Evolutionary conservation across 2,329 filamentous ascomycete genomes (phyloP).

Genomic region (Fusarium sarcochroum): DNA sequence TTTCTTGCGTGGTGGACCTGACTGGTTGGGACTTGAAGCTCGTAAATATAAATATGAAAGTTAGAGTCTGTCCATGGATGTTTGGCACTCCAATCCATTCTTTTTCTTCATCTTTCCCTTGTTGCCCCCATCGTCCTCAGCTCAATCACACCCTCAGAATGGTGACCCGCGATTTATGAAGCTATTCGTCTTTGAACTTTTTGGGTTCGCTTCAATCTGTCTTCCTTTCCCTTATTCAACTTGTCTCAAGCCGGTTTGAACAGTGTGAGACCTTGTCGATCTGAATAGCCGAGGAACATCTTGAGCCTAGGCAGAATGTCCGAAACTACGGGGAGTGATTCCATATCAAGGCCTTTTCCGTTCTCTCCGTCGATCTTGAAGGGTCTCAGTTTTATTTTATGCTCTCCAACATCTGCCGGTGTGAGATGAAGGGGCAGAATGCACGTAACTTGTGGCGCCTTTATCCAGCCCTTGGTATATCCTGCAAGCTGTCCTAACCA

Average conservation of each 20-base stretch:
- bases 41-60: background rate
- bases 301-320: background rate
- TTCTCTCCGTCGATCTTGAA: background rate
- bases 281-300: background rate
- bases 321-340: background rate
- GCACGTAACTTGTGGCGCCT: constrained; percentile 7
- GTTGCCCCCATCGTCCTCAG: background rate
- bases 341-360: constrained; percentile 4
- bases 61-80: background rate
- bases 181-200: too few species aligned
- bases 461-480: background rate
- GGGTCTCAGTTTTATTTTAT: background rate
- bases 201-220: too few species aligned
- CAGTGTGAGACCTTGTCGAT: background rate
- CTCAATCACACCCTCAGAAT: constrained; percentile 41
- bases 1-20: background rate
- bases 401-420: background rate
- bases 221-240: too few species aligned
- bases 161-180: too few species aligned
- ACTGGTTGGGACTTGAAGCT: fast-evolving
- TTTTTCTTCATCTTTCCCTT: background rate
- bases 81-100: background rate
- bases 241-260: background rate
- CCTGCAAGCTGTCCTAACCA: background rate
- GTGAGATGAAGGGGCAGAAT: background rate